These are phyloP conservation scores for Dryas integrifolia DNA, from an alignment of 331 rosid genomes.

Conservation along the genomic window DNA sequence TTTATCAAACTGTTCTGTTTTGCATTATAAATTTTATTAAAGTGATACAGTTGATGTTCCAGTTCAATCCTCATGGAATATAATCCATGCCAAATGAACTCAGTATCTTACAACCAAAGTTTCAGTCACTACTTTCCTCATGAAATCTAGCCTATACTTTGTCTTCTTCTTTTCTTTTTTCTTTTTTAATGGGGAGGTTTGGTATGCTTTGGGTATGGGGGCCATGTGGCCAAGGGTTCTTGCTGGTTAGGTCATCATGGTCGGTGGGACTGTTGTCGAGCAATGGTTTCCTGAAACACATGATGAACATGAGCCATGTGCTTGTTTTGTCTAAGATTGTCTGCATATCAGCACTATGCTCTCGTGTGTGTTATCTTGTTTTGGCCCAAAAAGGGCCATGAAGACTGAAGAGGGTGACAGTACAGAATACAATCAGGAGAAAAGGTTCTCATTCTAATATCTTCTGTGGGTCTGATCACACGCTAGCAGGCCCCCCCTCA, in stretches of 20 bases:
- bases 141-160: not conserved
- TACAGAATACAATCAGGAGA: not conserved
- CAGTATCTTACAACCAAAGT: not conserved
- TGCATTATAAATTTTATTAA: not conserved
- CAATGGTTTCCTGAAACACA: conserved; percentile 8
- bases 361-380: not conserved
- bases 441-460: not conserved
- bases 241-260: not conserved
- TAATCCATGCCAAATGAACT: too few relatives aligned
- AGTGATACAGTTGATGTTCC: not conserved
- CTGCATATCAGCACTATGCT: not conserved
- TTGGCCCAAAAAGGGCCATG: not conserved
- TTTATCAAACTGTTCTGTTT: not conserved
- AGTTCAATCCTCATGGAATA: not conserved
- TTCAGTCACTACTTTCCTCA: not conserved
- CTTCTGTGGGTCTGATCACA: conserved; percentile 8
- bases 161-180: not conserved
- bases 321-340: not conserved
- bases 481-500: not conserved
- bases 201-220: not conserved
- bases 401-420: conserved; percentile 8
- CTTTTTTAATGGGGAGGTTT: not conserved
- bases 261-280: conserved; percentile 12
- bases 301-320: conserved; percentile 3
- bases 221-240: not conserved